Conservation (phyloP, 2,329 filamentous ascomycete genomes). For the Xylogone sp. region DNA sequence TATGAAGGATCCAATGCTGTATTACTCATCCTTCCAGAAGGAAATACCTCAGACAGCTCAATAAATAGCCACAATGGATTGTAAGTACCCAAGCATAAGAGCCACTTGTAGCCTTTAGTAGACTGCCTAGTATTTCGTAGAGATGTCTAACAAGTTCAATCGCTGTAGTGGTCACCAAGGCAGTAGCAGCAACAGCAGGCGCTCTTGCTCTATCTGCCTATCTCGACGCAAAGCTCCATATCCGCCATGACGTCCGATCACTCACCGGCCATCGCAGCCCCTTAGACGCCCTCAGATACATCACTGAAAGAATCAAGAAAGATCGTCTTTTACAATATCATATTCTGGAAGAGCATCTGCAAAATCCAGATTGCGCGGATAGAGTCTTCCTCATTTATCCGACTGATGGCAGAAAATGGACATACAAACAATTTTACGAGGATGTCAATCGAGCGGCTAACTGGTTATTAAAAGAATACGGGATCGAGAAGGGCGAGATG, state of each 20-base stretch:
- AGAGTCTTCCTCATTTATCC: neutral
- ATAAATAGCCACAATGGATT: no score
- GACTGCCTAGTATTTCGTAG: neutral
- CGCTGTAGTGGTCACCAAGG: neutral
- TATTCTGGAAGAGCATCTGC: neutral
- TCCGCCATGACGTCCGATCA: neutral
- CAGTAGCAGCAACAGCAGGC: neutral
- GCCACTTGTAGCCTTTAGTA: no score
- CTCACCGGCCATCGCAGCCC: neutral
- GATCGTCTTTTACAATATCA: neutral
- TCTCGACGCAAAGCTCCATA: neutral
- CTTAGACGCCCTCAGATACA: neutral
- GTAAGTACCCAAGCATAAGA: no score
- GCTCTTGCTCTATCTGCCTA: neutral
- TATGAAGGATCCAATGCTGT: no score
- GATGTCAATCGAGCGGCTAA: neutral
- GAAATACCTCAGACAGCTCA: no score
- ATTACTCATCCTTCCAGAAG: no score
- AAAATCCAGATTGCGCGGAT: neutral
- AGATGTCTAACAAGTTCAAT: neutral
- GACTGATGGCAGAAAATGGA: constrained; percentile 1
- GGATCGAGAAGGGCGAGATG: neutral
- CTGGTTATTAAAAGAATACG: neutral
- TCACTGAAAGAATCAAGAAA: neutral
- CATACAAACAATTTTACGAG: neutral